Base-by-base conservation (phyloP, 345 rosid genomes). In the Brassica incana region DNA sequence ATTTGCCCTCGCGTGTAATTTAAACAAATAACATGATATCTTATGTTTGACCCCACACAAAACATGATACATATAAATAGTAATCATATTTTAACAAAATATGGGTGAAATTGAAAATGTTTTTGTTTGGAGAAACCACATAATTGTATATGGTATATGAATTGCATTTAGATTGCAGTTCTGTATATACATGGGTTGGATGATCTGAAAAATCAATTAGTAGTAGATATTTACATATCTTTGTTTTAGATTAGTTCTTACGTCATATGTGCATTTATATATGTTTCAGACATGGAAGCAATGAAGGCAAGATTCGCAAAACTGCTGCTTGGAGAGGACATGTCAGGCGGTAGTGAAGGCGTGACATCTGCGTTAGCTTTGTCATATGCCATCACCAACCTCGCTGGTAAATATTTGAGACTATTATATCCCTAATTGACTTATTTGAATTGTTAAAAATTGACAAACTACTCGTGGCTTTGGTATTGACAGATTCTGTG, bases 341-440 rank as follows among this genome's bases (percentile, higher is more conserved):
- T 90, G 91, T 90, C 92, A 32, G 91, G 95, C 10, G 91, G 92
- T 66, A 87, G 87, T 6, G 85, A 85, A 74, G 95, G 95, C 8
- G 92, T 89, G 69, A 85, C 89, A 27, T 90, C 95, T 8, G 95
- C 95, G 75, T 82, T 90, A 83, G 95, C 95, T 59, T 71, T 90
- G 77, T 90, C 95, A 6, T 78, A 85, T 62, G 88, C 88, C 64
- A 85, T 85, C 56, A 83, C 86, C 52, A 81, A 73, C 29, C 86
- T 85, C 25, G 83, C 86, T 1, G 86, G 88, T 85, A 83, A 0
- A 45, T 32, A 48, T 61, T 74, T 62, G 32, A 50, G 27, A 54
- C 15, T 50, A 45, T 16, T 2, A 56, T 2, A 56, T 65, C 4
- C 5, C 40, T 29, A 30, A 32, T 64, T 90, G 65, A 89, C 83